Evolutionary conservation across 202 grass and related monocot species (phyloP).

Genomic region (Tripidium arundinaceum): DNA sequence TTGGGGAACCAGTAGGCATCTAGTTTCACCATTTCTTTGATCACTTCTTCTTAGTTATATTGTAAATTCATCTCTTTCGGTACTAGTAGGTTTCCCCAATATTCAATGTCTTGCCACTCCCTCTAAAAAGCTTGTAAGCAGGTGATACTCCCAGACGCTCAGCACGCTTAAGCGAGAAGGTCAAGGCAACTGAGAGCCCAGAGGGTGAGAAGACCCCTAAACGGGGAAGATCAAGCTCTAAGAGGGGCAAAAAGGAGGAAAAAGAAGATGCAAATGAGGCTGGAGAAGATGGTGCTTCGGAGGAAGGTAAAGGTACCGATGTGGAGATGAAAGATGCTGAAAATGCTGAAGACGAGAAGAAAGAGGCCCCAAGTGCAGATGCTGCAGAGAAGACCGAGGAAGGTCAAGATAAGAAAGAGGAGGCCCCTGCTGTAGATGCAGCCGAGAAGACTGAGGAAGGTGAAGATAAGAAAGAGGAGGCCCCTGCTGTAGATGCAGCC

Average conservation of each 20-base stretch:
- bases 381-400: not conserved
- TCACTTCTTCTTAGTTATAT: not conserved
- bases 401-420: not conserved
- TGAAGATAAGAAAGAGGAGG: not conserved
- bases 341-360: constrained; percentile 5
- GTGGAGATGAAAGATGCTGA: constrained; percentile 57
- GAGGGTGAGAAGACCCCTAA: constrained; percentile 56
- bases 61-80: not conserved
- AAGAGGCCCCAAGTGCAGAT: not conserved
- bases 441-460: not conserved
- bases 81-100: not conserved
- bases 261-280: constrained; percentile 34
- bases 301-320: constrained; percentile 34
- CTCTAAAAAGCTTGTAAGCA: constrained; percentile 48
- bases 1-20: constrained; percentile 70
- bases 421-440: not conserved
- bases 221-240: constrained; percentile 48
- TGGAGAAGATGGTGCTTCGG: constrained; percentile 28
- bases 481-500: constrained; percentile 16
- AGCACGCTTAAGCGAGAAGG: constrained; percentile 74
- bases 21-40: constrained; percentile 20
- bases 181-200: constrained; percentile 51
- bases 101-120: not conserved
- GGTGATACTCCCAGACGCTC: constrained; percentile 88
- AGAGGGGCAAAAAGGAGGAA: constrained; percentile 50